Conservation (phyloP, 768 basidiomycete genomes). For the Termitomyces heimii region DNA sequence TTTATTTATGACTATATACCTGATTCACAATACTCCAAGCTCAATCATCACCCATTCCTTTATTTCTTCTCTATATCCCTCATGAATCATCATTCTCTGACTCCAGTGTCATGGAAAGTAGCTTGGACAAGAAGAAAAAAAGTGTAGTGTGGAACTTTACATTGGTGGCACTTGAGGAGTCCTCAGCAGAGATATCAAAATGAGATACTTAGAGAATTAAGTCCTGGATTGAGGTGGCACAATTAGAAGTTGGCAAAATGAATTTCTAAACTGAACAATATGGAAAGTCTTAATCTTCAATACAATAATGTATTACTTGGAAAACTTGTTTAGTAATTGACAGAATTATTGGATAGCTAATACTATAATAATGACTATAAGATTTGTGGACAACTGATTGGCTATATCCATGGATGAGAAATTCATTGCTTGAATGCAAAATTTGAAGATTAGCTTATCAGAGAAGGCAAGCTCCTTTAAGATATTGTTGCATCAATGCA, state of each 20-base stretch:
- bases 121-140: slow-evolving; percentile 26
- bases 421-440: background rate
- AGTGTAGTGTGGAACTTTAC: slow-evolving; percentile 68
- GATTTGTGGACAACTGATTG: background rate
- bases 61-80: slow-evolving; percentile 77
- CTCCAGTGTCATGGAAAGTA: background rate
- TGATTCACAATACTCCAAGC: slow-evolving; percentile 62
- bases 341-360: background rate
- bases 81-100: slow-evolving; percentile 17
- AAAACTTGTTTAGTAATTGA: slow-evolving; percentile 1
- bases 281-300: background rate
- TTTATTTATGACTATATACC: slow-evolving; percentile 81
- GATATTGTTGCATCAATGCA: slow-evolving; percentile 37
- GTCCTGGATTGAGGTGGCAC: slow-evolving; percentile 41
- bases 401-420: background rate
- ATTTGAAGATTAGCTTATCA: background rate
- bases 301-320: slow-evolving; percentile 7
- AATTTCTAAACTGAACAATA: slow-evolving; percentile 21
- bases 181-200: slow-evolving; percentile 53
- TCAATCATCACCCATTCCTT: slow-evolving; percentile 69
- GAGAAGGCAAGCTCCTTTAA: slow-evolving; percentile 34
- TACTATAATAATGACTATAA: background rate
- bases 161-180: slow-evolving; percentile 47
- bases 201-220: slow-evolving; percentile 38
- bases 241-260: slow-evolving; percentile 29